Evolutionary conservation across 202 grass and related monocot species (phyloP).

Genomic region (Musa balbisiana): DNA sequence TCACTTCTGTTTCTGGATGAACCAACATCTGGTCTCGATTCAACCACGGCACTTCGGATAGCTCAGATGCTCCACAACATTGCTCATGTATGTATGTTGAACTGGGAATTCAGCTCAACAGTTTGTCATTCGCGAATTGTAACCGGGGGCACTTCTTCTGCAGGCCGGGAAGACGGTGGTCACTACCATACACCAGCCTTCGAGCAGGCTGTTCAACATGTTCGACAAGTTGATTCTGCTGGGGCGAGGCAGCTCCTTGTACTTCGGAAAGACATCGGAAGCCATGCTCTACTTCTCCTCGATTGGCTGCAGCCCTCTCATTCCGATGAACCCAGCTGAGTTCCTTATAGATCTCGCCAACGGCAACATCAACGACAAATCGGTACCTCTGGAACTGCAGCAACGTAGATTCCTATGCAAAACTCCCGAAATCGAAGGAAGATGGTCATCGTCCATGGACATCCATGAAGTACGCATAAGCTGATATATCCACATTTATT

Average conservation of each 20-base stretch:
- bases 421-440: slow-evolving; percentile 37
- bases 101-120: neutral
- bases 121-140: neutral
- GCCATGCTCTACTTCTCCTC: slow-evolving; percentile 77
- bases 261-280: slow-evolving; percentile 89
- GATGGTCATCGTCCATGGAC: slow-evolving; percentile 68
- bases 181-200: slow-evolving; percentile 93
- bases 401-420: slow-evolving; percentile 63
- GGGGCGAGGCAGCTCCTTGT: slow-evolving; percentile 70
- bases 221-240: slow-evolving; percentile 89
- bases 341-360: slow-evolving; percentile 90
- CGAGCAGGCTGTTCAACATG: slow-evolving; percentile 86
- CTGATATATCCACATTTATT: too few relatives aligned
- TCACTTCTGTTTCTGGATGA: slow-evolving; percentile 94
- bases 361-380: slow-evolving; percentile 78
- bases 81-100: slow-evolving; percentile 42
- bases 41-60: slow-evolving; percentile 79
- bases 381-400: slow-evolving; percentile 68
- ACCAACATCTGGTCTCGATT: slow-evolving; percentile 91
- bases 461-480: slow-evolving; percentile 64
- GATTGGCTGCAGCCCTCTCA: slow-evolving; percentile 75
- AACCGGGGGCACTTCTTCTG: neutral
- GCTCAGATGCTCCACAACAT: slow-evolving; percentile 78
- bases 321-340: slow-evolving; percentile 94
- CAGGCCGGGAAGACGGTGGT: slow-evolving; percentile 82